Conservation (phyloP, 2,329 filamentous ascomycete genomes). For the Trichothecium roseum region DNA sequence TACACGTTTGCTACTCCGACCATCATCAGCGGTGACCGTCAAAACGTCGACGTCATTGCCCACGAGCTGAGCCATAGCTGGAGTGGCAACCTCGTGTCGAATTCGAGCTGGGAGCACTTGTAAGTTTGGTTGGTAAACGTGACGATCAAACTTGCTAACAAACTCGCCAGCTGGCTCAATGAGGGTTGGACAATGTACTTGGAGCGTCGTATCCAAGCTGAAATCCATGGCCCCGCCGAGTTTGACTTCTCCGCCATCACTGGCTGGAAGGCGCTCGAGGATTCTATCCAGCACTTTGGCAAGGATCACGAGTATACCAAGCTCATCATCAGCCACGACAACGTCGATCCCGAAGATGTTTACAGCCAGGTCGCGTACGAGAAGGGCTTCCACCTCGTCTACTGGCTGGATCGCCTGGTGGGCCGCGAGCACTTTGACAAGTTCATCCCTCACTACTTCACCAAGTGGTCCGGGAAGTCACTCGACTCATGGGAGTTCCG, state of each 20-base stretch:
- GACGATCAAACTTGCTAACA: constrained; percentile 3
- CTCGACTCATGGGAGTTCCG: constrained; percentile 95
- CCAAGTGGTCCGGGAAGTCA: constrained; percentile 72
- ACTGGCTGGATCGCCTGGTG: constrained; percentile 77
- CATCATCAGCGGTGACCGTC: constrained; percentile 79
- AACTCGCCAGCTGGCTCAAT: constrained; percentile 46
- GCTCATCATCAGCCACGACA: constrained; percentile 76
- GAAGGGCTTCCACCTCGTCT: constrained; percentile 92
- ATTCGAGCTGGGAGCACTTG: constrained; percentile 75
- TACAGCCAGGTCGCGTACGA: constrained; percentile 92
- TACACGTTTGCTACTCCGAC: constrained; percentile 94
- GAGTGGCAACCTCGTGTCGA: constrained; percentile 79
- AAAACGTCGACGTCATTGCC: constrained; percentile 94
- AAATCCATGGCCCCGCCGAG: constrained; percentile 71
- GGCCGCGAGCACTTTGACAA: constrained; percentile 82
- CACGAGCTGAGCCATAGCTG: constrained; percentile 71
- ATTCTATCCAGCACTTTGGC: constrained; percentile 70
- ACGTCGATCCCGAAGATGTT: constrained; percentile 88
- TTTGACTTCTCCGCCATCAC: constrained; percentile 94
- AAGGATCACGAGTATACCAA: constrained; percentile 88
- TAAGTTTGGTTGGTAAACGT: constrained; percentile 24
- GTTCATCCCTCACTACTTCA: constrained; percentile 94
- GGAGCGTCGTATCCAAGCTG: constrained; percentile 71
- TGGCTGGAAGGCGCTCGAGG: constrained; percentile 83
- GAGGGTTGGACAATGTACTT: constrained; percentile 93